phyloP scores from a whole-genome alignment of 495 filamentous ascomycete genomes.

The Penicillium flavigenum region DNA sequence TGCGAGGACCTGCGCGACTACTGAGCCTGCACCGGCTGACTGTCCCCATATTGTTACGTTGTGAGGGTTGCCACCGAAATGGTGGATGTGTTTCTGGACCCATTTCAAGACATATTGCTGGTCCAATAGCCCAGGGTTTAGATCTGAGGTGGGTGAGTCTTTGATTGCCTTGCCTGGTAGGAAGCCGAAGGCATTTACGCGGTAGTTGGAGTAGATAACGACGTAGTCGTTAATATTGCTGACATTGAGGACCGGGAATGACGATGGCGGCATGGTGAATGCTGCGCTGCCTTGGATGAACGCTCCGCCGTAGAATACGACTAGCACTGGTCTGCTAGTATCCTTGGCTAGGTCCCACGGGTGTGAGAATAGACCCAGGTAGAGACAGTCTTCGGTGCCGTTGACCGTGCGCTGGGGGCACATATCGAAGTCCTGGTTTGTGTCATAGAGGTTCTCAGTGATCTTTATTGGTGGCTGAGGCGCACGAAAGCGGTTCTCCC shows the following conservation, averaged over 20 bases:
- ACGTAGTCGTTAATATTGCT: conserved; percentile 49
- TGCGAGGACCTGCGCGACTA: conserved; percentile 55
- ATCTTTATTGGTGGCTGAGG: conserved; percentile 52
- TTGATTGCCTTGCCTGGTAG: conserved; percentile 54
- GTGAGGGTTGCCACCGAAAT: conserved; percentile 51
- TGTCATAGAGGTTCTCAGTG: conserved; percentile 48
- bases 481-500: conserved; percentile 55
- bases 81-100: conserved; percentile 52
- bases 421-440: conserved; percentile 57
- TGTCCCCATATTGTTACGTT: conserved; percentile 55
- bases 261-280: conserved; percentile 53
- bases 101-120: conserved; percentile 53
- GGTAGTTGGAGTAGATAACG: conserved; percentile 54
- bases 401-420: conserved; percentile 58
- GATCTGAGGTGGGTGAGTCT: conserved; percentile 45
- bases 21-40: conserved; percentile 56
- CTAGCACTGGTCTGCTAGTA: conserved; percentile 53
- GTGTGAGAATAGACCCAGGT: conserved; percentile 57
- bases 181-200: conserved; percentile 60
- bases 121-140: conserved; percentile 51
- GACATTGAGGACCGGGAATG: conserved; percentile 56
- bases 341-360: conserved; percentile 45
- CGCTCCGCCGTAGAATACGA: conserved; percentile 61
- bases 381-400: conserved; percentile 63
- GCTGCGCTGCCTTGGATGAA: conserved; percentile 59